Conservation (phyloP, 2,329 filamentous ascomycete genomes). For the Talaromyces marneffei region DNA sequence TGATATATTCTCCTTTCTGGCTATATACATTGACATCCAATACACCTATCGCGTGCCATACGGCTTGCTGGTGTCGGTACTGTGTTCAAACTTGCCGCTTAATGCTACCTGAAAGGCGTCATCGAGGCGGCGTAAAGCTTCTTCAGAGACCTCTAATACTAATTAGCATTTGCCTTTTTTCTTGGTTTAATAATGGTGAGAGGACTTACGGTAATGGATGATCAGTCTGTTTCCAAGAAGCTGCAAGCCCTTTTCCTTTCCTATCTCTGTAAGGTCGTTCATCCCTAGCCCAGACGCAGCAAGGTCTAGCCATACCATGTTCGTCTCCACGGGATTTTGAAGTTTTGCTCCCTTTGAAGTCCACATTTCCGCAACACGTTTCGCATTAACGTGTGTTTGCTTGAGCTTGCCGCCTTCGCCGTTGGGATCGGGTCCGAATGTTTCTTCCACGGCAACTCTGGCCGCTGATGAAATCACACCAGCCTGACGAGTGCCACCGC, state of each 20-base stretch:
- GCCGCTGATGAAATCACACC: slow-evolving; percentile 72
- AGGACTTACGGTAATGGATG: slow-evolving; percentile 56
- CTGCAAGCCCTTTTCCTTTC: slow-evolving; percentile 53
- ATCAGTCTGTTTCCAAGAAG: slow-evolving; percentile 57
- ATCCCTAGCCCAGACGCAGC: slow-evolving; percentile 51
- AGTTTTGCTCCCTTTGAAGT: slow-evolving; percentile 62
- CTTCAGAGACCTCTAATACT: slow-evolving; percentile 55
- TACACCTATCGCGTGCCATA: slow-evolving; percentile 27
- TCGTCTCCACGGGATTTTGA: slow-evolving; percentile 70
- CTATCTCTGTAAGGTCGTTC: slow-evolving; percentile 51
- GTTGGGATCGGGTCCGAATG: slow-evolving; percentile 57
- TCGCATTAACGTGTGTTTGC: slow-evolving; percentile 57
- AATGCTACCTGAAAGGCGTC: slow-evolving; percentile 47
- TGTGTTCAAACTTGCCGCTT: slow-evolving; percentile 29
- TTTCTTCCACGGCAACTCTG: slow-evolving; percentile 70
- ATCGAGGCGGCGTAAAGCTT: slow-evolving; percentile 54
- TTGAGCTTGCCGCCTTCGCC: slow-evolving; percentile 58
- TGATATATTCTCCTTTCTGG: background rate
- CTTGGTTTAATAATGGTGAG: background rate
- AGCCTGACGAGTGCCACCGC: slow-evolving; percentile 70
- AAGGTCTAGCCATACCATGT: slow-evolving; percentile 84
- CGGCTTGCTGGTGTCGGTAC: slow-evolving; percentile 26
- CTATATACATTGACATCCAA: background rate
- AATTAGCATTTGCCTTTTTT: slow-evolving; percentile 19
- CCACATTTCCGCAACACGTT: slow-evolving; percentile 62